Percentiles rank a stretch among this genome's conserved stretches.
phyloP scores from a whole-genome alignment of 257 asterid species.

The Fraxinus quadrangulata region DNA sequence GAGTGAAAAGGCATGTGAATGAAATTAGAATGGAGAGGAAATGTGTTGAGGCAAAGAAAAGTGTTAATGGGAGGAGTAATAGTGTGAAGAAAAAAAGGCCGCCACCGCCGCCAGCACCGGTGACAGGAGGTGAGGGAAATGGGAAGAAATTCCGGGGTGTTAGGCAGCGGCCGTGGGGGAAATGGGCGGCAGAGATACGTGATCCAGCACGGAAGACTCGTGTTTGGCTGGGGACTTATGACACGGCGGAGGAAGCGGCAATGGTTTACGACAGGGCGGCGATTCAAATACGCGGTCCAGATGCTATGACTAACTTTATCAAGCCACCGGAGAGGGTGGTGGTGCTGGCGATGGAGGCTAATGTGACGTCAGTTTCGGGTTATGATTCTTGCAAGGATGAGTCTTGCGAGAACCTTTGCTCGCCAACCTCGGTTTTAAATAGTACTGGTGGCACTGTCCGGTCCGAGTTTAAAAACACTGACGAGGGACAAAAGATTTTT shows the following conservation, averaged over 20 bases:
- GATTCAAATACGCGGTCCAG: slow-evolving; percentile 52
- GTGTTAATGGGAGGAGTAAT: background rate
- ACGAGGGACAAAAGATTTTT: background rate
- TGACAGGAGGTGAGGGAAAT: background rate
- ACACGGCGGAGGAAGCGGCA: slow-evolving; percentile 85
- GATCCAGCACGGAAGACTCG: slow-evolving; percentile 53
- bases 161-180: slow-evolving; percentile 82
- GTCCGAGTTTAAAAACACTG: background rate
- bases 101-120: background rate
- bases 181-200: slow-evolving; percentile 87
- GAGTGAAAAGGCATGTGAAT: slow-evolving; percentile 42
- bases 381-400: slow-evolving; percentile 42
- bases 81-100: slow-evolving; percentile 23
- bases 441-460: background rate
- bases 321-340: slow-evolving; percentile 34
- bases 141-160: slow-evolving; percentile 72
- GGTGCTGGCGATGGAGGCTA: background rate
- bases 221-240: slow-evolving; percentile 73
- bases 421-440: slow-evolving; percentile 64
- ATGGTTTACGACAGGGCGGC: slow-evolving; percentile 65
- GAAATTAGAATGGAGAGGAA: slow-evolving; percentile 49
- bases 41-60: background rate
- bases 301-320: slow-evolving; percentile 56
- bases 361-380: slow-evolving; percentile 28
- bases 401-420: slow-evolving; percentile 27